Evolutionary conservation across 2,329 filamentous ascomycete species (phyloP).

Genomic region (Fusarium nematophilum): DNA sequence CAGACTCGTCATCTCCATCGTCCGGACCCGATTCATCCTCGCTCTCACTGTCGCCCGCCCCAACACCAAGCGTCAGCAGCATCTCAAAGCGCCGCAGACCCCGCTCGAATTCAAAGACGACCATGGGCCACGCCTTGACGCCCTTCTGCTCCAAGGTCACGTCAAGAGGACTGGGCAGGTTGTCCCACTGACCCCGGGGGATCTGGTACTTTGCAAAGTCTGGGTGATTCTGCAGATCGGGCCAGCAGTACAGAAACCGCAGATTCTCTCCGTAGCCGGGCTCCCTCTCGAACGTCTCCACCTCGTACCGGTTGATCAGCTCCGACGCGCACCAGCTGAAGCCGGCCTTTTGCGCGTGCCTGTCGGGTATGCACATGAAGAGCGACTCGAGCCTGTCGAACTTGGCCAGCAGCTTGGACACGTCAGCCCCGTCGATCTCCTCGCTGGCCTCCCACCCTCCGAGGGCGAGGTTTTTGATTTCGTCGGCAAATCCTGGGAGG

Average conservation of each 20-base stretch:
- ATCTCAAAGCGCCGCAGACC: conserved; percentile 32
- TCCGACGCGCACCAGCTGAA: conserved; percentile 50
- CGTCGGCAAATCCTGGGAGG: conserved; percentile 45
- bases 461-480: conserved; percentile 46
- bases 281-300: conserved; percentile 42
- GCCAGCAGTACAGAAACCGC: conserved; percentile 48
- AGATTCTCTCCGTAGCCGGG: conserved; percentile 41
- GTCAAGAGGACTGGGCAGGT: conserved; percentile 7
- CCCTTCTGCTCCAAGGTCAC: conserved; percentile 15
- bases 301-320: conserved; percentile 41
- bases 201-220: conserved; percentile 46
- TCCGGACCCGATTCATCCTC: conserved; percentile 26
- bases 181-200: conserved; percentile 14
- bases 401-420: conserved; percentile 2
- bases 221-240: conserved; percentile 45
- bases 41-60: conserved; percentile 13
- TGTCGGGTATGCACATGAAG: conserved; percentile 34
- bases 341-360: conserved; percentile 5
- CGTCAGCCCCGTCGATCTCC: neutral
- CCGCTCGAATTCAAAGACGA: conserved; percentile 41
- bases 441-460: conserved; percentile 8
- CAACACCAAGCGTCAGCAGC: conserved; percentile 18
- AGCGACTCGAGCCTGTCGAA: conserved; percentile 45
- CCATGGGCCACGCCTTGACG: conserved; percentile 46
- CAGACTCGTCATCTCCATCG: conserved; percentile 28